Base-by-base conservation (phyloP, 352 stramenopile species). In the Phytophthora sp. region DNA sequence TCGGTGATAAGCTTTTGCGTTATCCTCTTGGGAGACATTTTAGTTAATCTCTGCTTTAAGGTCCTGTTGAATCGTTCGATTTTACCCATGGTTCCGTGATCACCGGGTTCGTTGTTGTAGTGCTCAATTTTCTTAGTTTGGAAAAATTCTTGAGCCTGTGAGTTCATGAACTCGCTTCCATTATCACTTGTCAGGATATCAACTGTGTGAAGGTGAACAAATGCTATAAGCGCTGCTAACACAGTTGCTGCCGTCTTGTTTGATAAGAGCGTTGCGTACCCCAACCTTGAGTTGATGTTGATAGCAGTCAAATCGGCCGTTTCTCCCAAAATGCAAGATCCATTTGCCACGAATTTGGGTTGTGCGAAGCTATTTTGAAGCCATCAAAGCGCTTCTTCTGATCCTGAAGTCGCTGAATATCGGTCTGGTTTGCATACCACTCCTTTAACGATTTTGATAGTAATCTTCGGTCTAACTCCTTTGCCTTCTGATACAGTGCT, bases 31-130 rank as follows among this genome's bases (percentile, higher is more conserved):
- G 15, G 18, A 26, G 3, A 9, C 11, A 78, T 67, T 41, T 62
- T 63, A 27, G 60, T 69, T n/a, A 83, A n/a, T 38, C 70, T 11
- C 21, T 69, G 45, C 32, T 79, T 83, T 0, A 83, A 0, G 0
- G 66, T 79, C 55, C 66, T 21, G 62, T 76, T 83, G 54, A 82
- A 82, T 44, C 69, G 27, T 51, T 76, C 72, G 24, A 81, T 79
- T 46, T 81, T 81, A 23, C 72, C 75, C 57, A 81, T 69, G 2
- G 66, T 74, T 7, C 34, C 34, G 35, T 82, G 65, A 58, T 84
- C 68, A 32, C 65, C 71, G 3, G 50, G 41, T 21, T 79, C 75
- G 30, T 76, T 78, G 21, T 78, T 80, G 52, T 58, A 77, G 41
- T 79, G 68, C 12, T 71, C 54, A 45, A 80, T 83, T 11, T 58